Conservation (phyloP, 2,329 filamentous ascomycete genomes). For the Microsporum audouinii region DNA sequence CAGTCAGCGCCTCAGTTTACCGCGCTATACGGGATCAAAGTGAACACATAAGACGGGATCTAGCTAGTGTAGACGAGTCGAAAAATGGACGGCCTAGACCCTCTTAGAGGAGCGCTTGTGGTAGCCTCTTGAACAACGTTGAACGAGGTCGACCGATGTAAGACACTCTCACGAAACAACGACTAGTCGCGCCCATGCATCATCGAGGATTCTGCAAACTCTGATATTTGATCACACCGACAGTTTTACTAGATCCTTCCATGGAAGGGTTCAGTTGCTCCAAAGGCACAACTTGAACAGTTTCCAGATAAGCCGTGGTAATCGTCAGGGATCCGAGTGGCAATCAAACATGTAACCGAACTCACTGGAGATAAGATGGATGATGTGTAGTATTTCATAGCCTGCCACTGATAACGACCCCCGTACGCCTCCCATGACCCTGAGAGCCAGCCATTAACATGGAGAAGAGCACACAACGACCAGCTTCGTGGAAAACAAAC, state of each 20-base stretch:
- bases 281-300: not conserved
- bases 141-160: not conserved
- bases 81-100: not conserved
- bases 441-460: too few species aligned
- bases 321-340: not conserved
- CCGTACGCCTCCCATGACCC: too few species aligned
- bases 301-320: not conserved
- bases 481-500: not conserved
- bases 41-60: not conserved
- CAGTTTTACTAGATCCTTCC: not conserved
- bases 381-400: not conserved
- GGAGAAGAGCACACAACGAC: too few species aligned
- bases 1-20: not conserved
- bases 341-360: not conserved
- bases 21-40: not conserved
- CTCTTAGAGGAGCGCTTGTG: not conserved
- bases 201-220: not conserved
- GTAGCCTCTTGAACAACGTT: not conserved
- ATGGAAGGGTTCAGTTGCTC: not conserved
- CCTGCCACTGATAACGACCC: too few species aligned
- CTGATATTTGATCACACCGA: not conserved
- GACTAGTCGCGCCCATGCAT: not conserved
- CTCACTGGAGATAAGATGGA: not conserved
- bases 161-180: not conserved
- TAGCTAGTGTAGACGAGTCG: not conserved